Evolutionary conservation across 2,329 filamentous ascomycete species (phyloP).

Genomic region (Diaporthe citri): DNA sequence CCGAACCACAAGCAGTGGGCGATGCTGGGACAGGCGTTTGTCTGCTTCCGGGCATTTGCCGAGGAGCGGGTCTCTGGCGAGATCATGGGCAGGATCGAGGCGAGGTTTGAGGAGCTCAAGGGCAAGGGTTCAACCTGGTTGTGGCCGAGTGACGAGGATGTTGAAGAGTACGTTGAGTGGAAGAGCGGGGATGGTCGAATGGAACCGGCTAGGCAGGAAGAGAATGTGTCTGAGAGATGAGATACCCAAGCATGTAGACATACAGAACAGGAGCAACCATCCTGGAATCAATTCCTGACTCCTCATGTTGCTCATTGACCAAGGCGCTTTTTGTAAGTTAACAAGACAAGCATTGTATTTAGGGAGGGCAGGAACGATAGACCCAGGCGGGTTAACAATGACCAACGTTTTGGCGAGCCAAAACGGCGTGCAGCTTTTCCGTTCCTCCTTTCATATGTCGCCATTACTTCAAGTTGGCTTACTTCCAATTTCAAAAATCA

Average conservation of each 20-base stretch:
- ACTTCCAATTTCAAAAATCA: background rate
- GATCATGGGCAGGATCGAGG: slow-evolving; percentile 49
- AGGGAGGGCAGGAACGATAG: background rate
- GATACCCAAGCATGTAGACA: background rate
- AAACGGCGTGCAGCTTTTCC: background rate
- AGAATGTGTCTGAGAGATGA: background rate
- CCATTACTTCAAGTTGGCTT: background rate
- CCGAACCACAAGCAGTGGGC: slow-evolving; percentile 52
- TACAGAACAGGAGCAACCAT: background rate
- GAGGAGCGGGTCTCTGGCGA: slow-evolving; percentile 54
- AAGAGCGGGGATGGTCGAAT: background rate
- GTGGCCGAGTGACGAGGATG: slow-evolving; percentile 56
- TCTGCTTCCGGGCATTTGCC: slow-evolving; percentile 61
- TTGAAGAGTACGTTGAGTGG: slow-evolving; percentile 49
- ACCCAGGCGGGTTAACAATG: background rate
- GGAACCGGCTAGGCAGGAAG: background rate
- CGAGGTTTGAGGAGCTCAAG: slow-evolving; percentile 45
- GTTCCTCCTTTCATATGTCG: background rate
- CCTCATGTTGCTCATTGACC: background rate
- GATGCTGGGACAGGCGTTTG: slow-evolving; percentile 46
- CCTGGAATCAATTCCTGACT: background rate
- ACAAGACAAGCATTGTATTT: background rate
- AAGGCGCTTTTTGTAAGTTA: background rate
- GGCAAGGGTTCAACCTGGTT: slow-evolving; percentile 44
- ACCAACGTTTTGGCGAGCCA: background rate